A percentile compares a stretch with the other conserved stretches of the same genome.
These are phyloP conservation scores for Ceratobasidium sp. DNA, from an alignment of 1,284 basidiomycete genomes.

Conservation along the genomic window DNA sequence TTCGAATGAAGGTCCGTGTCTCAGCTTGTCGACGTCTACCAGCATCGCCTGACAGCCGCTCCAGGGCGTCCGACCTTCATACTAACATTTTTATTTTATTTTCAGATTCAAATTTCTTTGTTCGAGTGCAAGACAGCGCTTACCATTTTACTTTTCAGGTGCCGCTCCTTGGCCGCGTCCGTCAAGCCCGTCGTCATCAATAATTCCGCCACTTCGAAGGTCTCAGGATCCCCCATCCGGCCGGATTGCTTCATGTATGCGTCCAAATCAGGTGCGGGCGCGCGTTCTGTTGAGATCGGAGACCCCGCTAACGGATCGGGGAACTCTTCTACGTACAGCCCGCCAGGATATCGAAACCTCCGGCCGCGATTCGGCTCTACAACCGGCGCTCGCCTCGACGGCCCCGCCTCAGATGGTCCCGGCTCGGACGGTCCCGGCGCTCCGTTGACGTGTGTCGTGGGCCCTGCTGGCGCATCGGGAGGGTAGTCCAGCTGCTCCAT, in stretches of 20 bases:
- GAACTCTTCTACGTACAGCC: constrained; percentile 3
- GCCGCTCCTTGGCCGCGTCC: constrained; percentile 6
- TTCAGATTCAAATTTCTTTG: background rate
- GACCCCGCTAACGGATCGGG: constrained; percentile 10
- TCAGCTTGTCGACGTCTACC: background rate
- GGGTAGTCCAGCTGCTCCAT: background rate
- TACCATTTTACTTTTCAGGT: constrained; percentile 10
- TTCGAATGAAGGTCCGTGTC: constrained; percentile 2
- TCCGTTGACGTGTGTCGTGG: no score
- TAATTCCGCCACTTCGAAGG: constrained; percentile 5
- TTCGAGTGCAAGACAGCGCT: background rate
- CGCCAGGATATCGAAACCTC: background rate
- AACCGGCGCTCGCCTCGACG: background rate
- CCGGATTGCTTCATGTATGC: background rate
- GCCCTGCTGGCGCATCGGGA: background rate
- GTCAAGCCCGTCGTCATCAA: constrained; percentile 1
- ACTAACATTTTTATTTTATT: background rate
- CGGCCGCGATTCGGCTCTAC: background rate
- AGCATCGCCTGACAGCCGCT: background rate
- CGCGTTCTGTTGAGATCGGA: background rate
- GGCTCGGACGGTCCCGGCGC: background rate
- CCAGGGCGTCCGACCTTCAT: constrained; percentile 8
- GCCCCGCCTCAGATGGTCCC: background rate
- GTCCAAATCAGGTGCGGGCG: constrained; percentile 1
- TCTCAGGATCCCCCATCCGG: background rate